phyloP scores from a whole-genome alignment of 2,329 filamentous ascomycete species.

The Cladosporium cucumerinum region DNA sequence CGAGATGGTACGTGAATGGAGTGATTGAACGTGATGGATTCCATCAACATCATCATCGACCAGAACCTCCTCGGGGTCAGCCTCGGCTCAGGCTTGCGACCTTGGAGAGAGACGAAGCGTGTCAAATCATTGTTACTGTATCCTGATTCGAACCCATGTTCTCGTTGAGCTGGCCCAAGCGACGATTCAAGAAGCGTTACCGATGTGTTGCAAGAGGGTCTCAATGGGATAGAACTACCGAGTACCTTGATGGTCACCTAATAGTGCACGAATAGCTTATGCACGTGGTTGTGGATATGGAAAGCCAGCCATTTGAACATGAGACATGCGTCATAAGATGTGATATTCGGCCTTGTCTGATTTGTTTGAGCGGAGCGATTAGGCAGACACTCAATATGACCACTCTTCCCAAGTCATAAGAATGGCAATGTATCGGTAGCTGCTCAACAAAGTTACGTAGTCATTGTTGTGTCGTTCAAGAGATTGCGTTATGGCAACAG shows the following conservation, averaged over 20 bases:
- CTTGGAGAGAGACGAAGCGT: background rate
- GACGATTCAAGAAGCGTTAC: background rate
- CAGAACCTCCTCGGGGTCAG: background rate
- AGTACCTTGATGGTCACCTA: background rate
- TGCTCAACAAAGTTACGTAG: too few species aligned
- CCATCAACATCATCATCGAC: background rate
- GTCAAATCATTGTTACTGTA: background rate
- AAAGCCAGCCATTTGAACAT: background rate
- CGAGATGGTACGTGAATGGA: background rate
- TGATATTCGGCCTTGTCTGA: too few species aligned
- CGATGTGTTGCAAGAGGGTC: background rate
- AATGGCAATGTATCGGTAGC: too few species aligned
- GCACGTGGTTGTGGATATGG: background rate
- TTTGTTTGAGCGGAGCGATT: too few species aligned
- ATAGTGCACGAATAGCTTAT: background rate
- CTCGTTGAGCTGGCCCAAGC: background rate
- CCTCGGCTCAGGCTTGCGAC: background rate
- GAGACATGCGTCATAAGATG: background rate
- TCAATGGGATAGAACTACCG: background rate
- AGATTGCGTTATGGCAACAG: too few species aligned
- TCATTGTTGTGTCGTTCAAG: too few species aligned
- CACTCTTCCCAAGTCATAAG: too few species aligned
- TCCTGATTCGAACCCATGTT: background rate
- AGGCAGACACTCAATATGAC: too few species aligned
- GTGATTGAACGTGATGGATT: background rate